Conservation (phyloP, 2,329 filamentous ascomycete genomes). For the Talaromyces sp. region DNA sequence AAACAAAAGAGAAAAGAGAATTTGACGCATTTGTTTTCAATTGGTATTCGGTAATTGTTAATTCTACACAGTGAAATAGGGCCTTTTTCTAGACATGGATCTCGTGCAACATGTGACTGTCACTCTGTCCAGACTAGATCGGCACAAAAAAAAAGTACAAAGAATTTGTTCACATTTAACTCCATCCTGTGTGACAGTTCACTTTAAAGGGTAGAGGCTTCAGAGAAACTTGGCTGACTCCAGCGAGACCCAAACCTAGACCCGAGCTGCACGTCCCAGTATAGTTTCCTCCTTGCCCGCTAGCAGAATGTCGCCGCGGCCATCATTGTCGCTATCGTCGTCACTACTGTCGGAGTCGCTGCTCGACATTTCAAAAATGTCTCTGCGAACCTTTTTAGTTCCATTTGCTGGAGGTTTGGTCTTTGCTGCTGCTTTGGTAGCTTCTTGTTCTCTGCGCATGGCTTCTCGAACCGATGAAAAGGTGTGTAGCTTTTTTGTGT, state of each 20-base stretch:
- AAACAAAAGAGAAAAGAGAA: background rate
- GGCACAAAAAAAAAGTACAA: background rate
- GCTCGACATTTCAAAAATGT: background rate
- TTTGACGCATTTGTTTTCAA: background rate
- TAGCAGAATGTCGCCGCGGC: slow-evolving; percentile 19
- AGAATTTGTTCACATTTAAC: background rate
- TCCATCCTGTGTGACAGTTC: background rate
- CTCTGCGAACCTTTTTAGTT: background rate
- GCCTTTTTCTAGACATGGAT: background rate
- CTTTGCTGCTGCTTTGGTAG: background rate
- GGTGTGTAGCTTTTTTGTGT: background rate
- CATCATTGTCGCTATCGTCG: slow-evolving; percentile 13
- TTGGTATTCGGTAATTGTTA: background rate
- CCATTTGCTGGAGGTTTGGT: background rate
- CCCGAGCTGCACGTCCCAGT: background rate
- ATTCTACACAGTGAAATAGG: background rate
- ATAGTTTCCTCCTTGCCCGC: slow-evolving; percentile 17
- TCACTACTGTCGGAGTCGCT: background rate
- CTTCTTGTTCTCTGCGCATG: background rate
- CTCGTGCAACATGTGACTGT: background rate
- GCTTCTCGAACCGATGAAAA: background rate
- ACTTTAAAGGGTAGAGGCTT: background rate
- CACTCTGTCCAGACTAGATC: background rate
- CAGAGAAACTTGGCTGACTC: background rate
- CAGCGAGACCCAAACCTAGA: background rate